Base-by-base conservation (phyloP, 78 protist genomes). In the Monocercomonoides exilis region DNA sequence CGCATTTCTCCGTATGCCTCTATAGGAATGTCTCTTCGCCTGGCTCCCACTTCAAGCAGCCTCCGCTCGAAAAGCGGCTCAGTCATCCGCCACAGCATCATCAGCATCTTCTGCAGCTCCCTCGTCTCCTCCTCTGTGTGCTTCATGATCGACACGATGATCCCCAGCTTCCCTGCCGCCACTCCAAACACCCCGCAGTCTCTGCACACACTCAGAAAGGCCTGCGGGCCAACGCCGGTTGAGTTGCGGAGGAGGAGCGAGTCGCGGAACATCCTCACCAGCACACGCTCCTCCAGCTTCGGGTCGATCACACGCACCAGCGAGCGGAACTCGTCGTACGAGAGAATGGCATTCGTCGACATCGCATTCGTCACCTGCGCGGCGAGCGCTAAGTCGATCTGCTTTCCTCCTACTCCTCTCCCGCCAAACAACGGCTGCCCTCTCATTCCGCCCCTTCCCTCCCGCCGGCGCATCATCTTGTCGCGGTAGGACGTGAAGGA, bases 311-410 rank as follows among this genome's bases (percentile, higher is more conserved):
- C 21, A 21, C 70, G 70, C 38, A 54, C 21, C 38, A 54, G 70
- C 70, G 70, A 54, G 70, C 70, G 70, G 70, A 54, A 54, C 70
- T 54, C 70, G 70, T 54, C 70, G 70, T 54, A 54, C 21, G 70
- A 54, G 38, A 54, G 70, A 11, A 54, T 21, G 21, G 70, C 70
- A 21, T 54, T 21, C 21, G 70, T 54, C 11, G 70, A 29, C 70
- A 54, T 11, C 21, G 70, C 70, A 21, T 11, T 29, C 70, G 70
- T 54, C 38, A 54, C 38, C 21, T 54, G 11, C 70, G 21, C 21
- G n/a, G n/a, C n/a, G 70, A 54, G 11, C 38, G 11, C 21, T 21
- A 54, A 21, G 11, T 11, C 21, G 38, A 29, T 21, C 70, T 54
- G 38, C 38, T 54, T 21, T 54, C 38, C 21, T 29, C 70, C 70